Evolutionary conservation across 352 stramenopile genomes (phyloP), one percentile per base, ranked within the genome.

Genomic region (Pythium coloratum): DNA sequence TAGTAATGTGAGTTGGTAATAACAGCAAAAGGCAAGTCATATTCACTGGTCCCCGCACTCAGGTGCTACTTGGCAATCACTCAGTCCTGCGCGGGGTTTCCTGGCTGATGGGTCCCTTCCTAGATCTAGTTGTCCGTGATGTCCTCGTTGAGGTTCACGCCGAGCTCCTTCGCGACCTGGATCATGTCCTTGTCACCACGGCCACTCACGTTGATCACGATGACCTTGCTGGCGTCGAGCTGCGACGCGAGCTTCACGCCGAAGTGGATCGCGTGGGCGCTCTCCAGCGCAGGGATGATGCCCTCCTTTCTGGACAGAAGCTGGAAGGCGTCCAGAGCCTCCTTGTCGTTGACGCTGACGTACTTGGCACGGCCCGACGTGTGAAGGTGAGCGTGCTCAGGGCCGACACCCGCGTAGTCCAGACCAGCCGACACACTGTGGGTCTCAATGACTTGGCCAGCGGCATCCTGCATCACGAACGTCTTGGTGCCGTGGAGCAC

Each of bases 151-250:
- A 94, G 73, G 80, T 98, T 94, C 9, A 99, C 93, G 33, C 95
- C 94, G 64, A 99, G 91, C 55, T 97, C 95, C 73, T 96, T 98
- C 32, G 97, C 96, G 28, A 99, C 92, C 71, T 98, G 96, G 32
- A 98, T 88, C 96, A 99, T 99, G 77, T 99, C 97, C 87, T 99
- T 99, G 82, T 99, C 97, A 51, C 97, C 97, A 47, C 97, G 91
- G 24, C 97, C 97, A 82, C 94, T 98, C 67, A 99, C 89, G 79
- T 99, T 99, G 61, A 99, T 98, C 2, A 99, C 91, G 66, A 99
- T 84, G 71, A 92, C 95, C 81, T 96, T 97, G 67, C 89, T 93
- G 32, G 86, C 72, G 26, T 82, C 71, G 55, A 99, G 72, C 47
- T 86, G 88, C 69, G 92, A 92, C 10, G 96, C 95, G 24, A 99